Conservation (phyloP, 805 yeast genomes). For the Barnettozyma vustinii region DNA sequence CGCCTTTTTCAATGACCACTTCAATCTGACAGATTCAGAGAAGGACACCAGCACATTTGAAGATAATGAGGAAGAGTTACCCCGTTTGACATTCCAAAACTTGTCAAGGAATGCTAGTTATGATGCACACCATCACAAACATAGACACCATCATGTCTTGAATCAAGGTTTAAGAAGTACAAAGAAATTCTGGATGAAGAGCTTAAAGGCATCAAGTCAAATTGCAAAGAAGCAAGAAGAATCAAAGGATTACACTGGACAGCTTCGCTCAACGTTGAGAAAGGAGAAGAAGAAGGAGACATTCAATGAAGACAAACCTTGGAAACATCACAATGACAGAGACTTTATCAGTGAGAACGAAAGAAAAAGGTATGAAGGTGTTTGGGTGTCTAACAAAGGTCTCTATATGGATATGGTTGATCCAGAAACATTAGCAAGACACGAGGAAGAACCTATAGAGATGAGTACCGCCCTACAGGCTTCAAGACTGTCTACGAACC, state of each 20-base stretch:
- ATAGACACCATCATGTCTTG: background rate
- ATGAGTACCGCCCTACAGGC: constrained; percentile 23
- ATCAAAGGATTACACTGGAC: constrained; percentile 15
- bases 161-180: constrained; percentile 20
- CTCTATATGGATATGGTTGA: constrained; percentile 38
- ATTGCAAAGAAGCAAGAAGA: background rate
- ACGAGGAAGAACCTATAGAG: constrained; percentile 16
- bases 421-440: constrained; percentile 10
- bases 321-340: constrained; percentile 78
- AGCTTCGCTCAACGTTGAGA: constrained; percentile 23
- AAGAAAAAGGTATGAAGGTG: constrained; percentile 84
- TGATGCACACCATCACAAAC: constrained; percentile 5
- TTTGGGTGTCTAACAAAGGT: constrained; percentile 89
- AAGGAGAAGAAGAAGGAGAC: constrained; percentile 27
- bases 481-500: constrained; percentile 26
- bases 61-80: constrained; percentile 13
- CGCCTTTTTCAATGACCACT: background rate
- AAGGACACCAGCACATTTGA: constrained; percentile 1
- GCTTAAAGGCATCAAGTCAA: constrained; percentile 14
- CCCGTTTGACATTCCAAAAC: constrained; percentile 15
- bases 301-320: constrained; percentile 87
- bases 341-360: constrained; percentile 54
- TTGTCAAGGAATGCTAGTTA: background rate
- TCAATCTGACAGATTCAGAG: constrained; percentile 3
- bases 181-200: constrained; percentile 20